phyloP scores from a whole-genome alignment of 2,329 filamentous ascomycete genomes.

The Aureobasidium namibiae region DNA sequence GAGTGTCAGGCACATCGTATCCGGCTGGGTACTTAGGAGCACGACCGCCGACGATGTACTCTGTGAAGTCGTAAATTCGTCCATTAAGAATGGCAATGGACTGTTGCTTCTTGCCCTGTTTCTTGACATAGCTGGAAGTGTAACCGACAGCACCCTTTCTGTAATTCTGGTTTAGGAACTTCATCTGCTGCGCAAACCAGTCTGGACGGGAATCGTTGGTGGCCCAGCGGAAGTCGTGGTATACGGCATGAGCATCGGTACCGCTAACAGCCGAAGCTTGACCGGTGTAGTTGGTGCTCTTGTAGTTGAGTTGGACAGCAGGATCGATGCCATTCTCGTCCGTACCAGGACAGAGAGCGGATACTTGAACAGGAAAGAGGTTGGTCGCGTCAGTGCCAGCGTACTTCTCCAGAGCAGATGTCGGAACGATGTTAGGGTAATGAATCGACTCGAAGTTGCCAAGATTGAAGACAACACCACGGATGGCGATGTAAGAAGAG shows the following conservation, averaged over 20 bases:
- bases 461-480: constrained; percentile 83
- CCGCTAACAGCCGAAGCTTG: constrained; percentile 56
- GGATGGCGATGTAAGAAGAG: constrained; percentile 67
- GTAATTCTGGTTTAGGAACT: constrained; percentile 66
- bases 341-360: constrained; percentile 75
- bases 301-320: constrained; percentile 78
- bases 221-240: constrained; percentile 87
- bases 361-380: constrained; percentile 91
- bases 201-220: constrained; percentile 75
- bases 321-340: constrained; percentile 59
- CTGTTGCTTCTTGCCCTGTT: constrained; percentile 55
- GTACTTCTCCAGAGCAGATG: constrained; percentile 64
- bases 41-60: constrained; percentile 70
- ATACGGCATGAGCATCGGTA: constrained; percentile 65
- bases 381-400: constrained; percentile 79
- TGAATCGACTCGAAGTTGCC: constrained; percentile 64
- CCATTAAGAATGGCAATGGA: constrained; percentile 70
- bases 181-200: constrained; percentile 89
- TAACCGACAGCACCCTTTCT: constrained; percentile 85
- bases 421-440: constrained; percentile 60
- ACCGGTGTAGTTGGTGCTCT: constrained; percentile 64
- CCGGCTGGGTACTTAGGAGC: constrained; percentile 51
- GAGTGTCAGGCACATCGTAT: constrained; percentile 32
- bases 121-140: constrained; percentile 66
- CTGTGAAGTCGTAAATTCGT: constrained; percentile 81